Evolutionary conservation across 139 green algal species (phyloP).

Genomic region (Chlamydomonas sp.): DNA sequence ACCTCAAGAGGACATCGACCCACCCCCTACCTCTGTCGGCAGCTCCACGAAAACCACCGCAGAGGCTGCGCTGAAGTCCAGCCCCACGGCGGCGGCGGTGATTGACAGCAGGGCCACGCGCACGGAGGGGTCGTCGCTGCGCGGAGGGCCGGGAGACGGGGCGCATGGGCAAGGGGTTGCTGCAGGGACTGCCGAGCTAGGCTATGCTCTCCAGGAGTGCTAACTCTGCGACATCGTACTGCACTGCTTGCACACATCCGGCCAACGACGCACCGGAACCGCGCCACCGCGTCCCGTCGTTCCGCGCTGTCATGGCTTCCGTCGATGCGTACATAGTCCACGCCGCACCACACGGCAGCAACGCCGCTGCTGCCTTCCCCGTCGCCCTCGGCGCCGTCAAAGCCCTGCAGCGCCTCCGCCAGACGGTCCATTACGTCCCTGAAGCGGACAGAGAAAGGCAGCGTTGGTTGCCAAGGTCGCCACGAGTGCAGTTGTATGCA

Average conservation of each 20-base stretch:
- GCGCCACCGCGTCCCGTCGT: conserved; percentile 60
- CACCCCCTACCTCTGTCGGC: conserved; percentile 57
- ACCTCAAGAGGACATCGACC: background rate
- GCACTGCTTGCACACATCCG: background rate
- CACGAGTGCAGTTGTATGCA: too few species aligned
- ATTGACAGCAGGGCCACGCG: conserved; percentile 90
- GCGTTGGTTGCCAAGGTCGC: too few species aligned
- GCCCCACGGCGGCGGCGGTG: conserved; percentile 88
- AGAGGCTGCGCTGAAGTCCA: conserved; percentile 90
- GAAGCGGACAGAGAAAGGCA: background rate
- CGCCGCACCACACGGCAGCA: conserved; percentile 40
- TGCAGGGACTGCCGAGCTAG: too few species aligned
- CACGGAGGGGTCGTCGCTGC: conserved; percentile 62
- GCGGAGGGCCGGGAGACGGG: background rate
- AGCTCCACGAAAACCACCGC: conserved; percentile 95
- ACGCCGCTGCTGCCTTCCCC: conserved; percentile 1
- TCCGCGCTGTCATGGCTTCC: conserved; percentile 76
- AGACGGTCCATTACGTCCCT: conserved; percentile 86
- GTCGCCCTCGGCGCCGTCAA: conserved; percentile 30
- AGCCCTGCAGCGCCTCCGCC: conserved; percentile 71
- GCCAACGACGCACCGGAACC: conserved; percentile 56
- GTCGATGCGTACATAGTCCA: conserved; percentile 91
- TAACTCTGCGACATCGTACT: too few species aligned
- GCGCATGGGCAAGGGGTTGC: background rate
- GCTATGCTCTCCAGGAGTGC: too few species aligned